phyloP scores from a whole-genome alignment of 179 eudicot genomes.

The Nepenthes alata region DNA sequence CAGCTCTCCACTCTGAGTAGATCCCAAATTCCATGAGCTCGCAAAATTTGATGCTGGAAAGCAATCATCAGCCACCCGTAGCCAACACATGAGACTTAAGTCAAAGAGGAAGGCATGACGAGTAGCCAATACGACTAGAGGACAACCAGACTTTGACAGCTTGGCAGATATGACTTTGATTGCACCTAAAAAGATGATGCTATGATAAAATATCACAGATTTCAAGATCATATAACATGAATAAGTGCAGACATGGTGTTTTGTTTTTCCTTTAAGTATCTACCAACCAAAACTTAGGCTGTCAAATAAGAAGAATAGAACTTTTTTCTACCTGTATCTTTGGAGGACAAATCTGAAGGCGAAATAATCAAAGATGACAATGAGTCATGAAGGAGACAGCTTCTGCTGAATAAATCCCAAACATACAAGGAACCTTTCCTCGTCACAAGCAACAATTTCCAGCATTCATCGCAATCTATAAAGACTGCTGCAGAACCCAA shows the following conservation, averaged over 20 bases:
- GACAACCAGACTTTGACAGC: conserved; percentile 78
- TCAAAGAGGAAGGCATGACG: conserved; percentile 94
- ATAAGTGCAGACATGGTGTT: not conserved
- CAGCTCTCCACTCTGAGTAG: conserved; percentile 78
- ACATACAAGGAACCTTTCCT: conserved; percentile 69
- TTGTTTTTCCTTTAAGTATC: no score
- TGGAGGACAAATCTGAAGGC: conserved; percentile 41
- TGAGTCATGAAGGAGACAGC: conserved; percentile 84
- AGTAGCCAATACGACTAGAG: conserved; percentile 80
- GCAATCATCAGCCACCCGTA: conserved; percentile 92
- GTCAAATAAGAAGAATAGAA: no score
- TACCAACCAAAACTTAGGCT: no score
- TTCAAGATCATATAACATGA: not conserved
- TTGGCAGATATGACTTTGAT: conserved; percentile 82
- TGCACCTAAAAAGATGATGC: conserved; percentile 36
- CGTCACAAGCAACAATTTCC: conserved; percentile 90
- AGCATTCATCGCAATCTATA: conserved; percentile 82
- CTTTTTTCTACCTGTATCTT: conserved; percentile 48
- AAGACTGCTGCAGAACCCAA: conserved; percentile 83
- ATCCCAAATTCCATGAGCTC: conserved; percentile 88
- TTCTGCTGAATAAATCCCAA: conserved; percentile 79
- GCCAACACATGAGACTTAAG: conserved; percentile 84
- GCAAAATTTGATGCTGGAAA: conserved; percentile 87
- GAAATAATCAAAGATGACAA: conserved; percentile 53
- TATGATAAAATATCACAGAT: not conserved